Base-by-base conservation (phyloP, 2,329 filamentous ascomycete species). In the Pleurostoma richardsiae region DNA sequence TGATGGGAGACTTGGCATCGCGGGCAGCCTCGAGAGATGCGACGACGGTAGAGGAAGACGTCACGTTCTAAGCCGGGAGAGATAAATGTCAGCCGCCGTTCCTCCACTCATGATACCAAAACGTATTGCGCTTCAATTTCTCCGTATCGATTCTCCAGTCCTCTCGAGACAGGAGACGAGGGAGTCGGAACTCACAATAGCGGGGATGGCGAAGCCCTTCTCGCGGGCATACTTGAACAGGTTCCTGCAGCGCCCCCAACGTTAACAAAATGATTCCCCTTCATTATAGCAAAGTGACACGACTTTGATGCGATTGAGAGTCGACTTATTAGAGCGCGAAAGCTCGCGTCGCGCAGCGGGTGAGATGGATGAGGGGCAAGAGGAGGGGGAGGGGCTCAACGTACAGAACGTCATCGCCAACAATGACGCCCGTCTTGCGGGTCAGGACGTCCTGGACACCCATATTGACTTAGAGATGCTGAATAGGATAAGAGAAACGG, bases 1-100 rank as follows among this genome's bases (percentile, higher is more conserved):
- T 87, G 72, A 96, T 85, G 60, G 94, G 94, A 52, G 88, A 80
- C 71, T 95, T 95, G 67, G 83, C 77, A 71, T 97, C 91, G 62
- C 90, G 86, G 59, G 94, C 94, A 67, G 94, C 94, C 80, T 99
- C 94, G 60, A 99, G 90, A 46, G 89, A 75, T 60, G 90, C 84
- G 56, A 96, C 86, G 43, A 59, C 64, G 45, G 74, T 77, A 53
- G 90, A 96, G 52, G 88, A 95, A 39, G 90, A 95, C 60, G 92
- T 97, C 65, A 95, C 88, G 74, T 97, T 96, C 19, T 19, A 19
- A 19, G 19, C 19, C 19, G 19, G 19, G 19, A 19, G 19, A 19
- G 19, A 19, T 19, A 19, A 19, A 19, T 19, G 2, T 19, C 19
- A 19, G 19, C 19, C 19, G 19, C 19, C 19, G 19, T 19, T 19